Evolutionary conservation across 2,329 filamentous ascomycete species (phyloP), one percentile per base, ranked within the genome.

Genomic region (Trichoderma sp.): DNA sequence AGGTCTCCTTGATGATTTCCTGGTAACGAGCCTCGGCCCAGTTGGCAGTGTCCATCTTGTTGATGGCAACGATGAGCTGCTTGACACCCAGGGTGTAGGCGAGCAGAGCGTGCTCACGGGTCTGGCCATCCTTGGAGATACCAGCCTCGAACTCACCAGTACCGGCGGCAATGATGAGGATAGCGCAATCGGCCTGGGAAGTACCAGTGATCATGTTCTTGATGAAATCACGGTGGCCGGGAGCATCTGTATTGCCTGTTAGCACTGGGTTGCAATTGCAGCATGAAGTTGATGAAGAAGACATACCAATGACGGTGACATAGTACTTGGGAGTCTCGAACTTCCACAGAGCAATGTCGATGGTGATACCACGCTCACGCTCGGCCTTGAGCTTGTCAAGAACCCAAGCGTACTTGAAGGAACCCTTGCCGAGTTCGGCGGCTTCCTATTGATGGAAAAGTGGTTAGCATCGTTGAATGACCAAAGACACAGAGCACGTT

Each of bases 171-270:
- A 99, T 99, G 91, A 99, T 98, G 91, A 99, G 95, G 88, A 99
- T 95, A 86, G 97, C 97, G 90, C 97, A 98, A 87, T 99, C 97
- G 84, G 97, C 97, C 94, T 98, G 97, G 88, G 97, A 99, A 86
- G 97, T 98, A 95, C 97, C 97, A 93, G 97, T 98, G 89, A 99
- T 99, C 97, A 99, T 99, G 95, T 98, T 99, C 96, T 99, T 99
- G 95, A 99, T 98, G 93, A 98, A 99, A 87, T 99, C 97, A 97
- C 97, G 96, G 90, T 99, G 97, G 90, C 97, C 97, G 85, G 97
- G 97, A 88, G 97, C 97, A 86, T 99, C 94, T 93, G 81, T 53
- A 16, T 18, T 6, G 7, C 16, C 2, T 9, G 29, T 56, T 66
- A 65, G 50, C 14, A 14, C 14, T 9, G 9, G 16, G 1, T 29